A percentile compares a stretch with the other conserved stretches of the same genome.
Evolutionary conservation across 805 yeast genomes (phyloP).

Genomic region (Yarrowia sp.): DNA sequence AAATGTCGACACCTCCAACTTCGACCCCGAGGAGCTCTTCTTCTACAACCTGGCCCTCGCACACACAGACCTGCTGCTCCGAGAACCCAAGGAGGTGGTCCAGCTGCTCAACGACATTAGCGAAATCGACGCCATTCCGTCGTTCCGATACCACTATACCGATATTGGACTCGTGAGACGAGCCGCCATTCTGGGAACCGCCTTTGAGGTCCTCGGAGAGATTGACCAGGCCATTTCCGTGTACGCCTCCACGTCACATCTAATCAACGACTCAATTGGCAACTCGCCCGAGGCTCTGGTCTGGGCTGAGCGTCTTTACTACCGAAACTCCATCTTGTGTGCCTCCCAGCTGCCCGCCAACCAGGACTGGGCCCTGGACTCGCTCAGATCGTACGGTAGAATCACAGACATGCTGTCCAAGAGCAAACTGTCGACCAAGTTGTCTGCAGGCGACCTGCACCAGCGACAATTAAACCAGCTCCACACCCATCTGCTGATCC

Average conservation of each 20-base stretch:
- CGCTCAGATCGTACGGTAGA: slow-evolving; percentile 40
- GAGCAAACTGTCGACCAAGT: slow-evolving; percentile 29
- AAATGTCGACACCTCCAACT: slow-evolving; percentile 12
- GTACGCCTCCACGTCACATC: slow-evolving; percentile 35
- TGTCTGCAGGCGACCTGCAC: slow-evolving; percentile 32
- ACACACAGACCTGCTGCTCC: slow-evolving; percentile 42
- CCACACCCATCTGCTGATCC: slow-evolving; percentile 39
- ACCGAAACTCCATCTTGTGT: slow-evolving; percentile 41
- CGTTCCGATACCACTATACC: slow-evolving; percentile 41
- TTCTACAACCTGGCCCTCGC: slow-evolving; percentile 41
- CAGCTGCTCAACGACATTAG: slow-evolving; percentile 35
- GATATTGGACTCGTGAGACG: slow-evolving; percentile 41
- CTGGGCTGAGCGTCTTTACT: slow-evolving; percentile 53
- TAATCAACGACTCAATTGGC: slow-evolving; percentile 41
- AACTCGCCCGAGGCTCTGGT: slow-evolving; percentile 53
- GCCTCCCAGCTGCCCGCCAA: slow-evolving; percentile 39
- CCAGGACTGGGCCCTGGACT: slow-evolving; percentile 40
- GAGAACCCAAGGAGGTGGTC: slow-evolving; percentile 41
- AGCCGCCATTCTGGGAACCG: slow-evolving; percentile 44
- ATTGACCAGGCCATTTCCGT: slow-evolving; percentile 43
- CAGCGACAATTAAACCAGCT: slow-evolving; percentile 39
- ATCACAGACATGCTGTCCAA: slow-evolving; percentile 39
- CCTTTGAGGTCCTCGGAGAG: slow-evolving; percentile 42
- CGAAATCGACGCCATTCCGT: slow-evolving; percentile 37
- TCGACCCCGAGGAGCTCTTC: slow-evolving; percentile 39